Conservation (phyloP, 495 filamentous ascomycete genomes). For the Thozetella sp. region DNA sequence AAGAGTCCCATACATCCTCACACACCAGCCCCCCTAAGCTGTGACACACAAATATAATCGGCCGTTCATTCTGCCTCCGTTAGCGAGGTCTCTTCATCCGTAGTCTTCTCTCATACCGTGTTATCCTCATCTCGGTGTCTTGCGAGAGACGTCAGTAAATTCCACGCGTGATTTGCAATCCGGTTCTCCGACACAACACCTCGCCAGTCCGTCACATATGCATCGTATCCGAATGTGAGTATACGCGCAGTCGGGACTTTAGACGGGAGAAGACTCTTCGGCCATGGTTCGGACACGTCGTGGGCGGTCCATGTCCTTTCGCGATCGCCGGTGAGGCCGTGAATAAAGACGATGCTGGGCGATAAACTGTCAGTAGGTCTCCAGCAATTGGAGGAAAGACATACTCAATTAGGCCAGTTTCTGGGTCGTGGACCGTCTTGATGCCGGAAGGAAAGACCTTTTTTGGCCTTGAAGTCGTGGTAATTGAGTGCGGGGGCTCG, state of each 20-base stretch:
- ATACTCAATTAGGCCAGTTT: conserved; percentile 17
- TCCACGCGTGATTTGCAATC: conserved; percentile 20
- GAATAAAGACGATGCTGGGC: conserved; percentile 23
- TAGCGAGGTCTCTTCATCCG: background rate
- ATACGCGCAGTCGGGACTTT: conserved; percentile 21
- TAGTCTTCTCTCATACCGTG: conserved; percentile 7
- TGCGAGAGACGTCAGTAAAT: conserved; percentile 18
- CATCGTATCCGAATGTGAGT: conserved; percentile 25
- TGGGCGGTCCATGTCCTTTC: conserved; percentile 19
- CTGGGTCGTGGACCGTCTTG: conserved; percentile 18
- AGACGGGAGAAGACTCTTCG: conserved; percentile 15
- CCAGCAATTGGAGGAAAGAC: conserved; percentile 4
- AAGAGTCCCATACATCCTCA: conserved; percentile 21
- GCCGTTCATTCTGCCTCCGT: conserved; percentile 17
- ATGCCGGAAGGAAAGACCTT: conserved; percentile 24
- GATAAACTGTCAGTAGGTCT: background rate
- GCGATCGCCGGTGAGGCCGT: conserved; percentile 20
- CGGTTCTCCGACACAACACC: conserved; percentile 16
- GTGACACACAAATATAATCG: conserved; percentile 31
- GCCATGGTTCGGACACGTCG: conserved; percentile 16
- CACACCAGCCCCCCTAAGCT: conserved; percentile 42
- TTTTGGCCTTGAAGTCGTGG: no score
- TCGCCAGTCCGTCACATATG: conserved; percentile 14
- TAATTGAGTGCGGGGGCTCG: no score
- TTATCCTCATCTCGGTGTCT: conserved; percentile 15